These are phyloP conservation scores for Nicotiana knightiana DNA, from an alignment of 257 asterid genomes.

Conservation along the genomic window DNA sequence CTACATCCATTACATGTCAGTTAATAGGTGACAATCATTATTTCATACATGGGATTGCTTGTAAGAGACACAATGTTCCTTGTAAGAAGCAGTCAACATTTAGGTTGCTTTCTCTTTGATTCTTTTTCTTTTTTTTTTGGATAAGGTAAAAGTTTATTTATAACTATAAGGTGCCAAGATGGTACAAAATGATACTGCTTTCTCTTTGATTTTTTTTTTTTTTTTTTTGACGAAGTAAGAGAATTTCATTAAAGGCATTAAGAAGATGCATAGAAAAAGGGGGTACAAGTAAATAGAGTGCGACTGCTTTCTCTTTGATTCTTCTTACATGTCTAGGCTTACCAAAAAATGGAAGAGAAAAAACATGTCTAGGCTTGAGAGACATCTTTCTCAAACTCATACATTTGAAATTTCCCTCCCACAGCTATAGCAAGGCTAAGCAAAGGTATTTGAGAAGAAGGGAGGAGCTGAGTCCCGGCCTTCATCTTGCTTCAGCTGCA, in stretches of 20 bases:
- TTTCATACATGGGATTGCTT: neutral
- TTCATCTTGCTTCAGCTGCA: conserved; percentile 96
- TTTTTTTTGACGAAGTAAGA: too few relatives aligned
- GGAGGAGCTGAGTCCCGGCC: conserved; percentile 66
- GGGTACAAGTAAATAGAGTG: too few relatives aligned
- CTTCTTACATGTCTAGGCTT: too few relatives aligned
- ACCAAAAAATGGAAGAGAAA: too few relatives aligned
- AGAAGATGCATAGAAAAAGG: too few relatives aligned
- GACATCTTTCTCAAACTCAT: neutral
- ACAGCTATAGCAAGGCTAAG: conserved; percentile 84
- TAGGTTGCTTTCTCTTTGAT: neutral
- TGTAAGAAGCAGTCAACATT: neutral
- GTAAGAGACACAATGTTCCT: neutral
- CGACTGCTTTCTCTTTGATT: too few relatives aligned
- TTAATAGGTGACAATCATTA: neutral
- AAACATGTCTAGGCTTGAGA: neutral
- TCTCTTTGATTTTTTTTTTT: too few relatives aligned
- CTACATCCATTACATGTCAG: neutral
- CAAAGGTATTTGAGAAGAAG: conserved; percentile 67
- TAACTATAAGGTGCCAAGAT: too few relatives aligned
- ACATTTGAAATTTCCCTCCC: neutral
- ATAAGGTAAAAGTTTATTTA: too few relatives aligned
- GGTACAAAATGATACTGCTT: too few relatives aligned
- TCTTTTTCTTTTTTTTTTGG: neutral
- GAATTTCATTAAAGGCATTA: too few relatives aligned